Evolutionary conservation across 345 rosid genomes (phyloP).

Genomic region (Limnanthes douglasii): DNA sequence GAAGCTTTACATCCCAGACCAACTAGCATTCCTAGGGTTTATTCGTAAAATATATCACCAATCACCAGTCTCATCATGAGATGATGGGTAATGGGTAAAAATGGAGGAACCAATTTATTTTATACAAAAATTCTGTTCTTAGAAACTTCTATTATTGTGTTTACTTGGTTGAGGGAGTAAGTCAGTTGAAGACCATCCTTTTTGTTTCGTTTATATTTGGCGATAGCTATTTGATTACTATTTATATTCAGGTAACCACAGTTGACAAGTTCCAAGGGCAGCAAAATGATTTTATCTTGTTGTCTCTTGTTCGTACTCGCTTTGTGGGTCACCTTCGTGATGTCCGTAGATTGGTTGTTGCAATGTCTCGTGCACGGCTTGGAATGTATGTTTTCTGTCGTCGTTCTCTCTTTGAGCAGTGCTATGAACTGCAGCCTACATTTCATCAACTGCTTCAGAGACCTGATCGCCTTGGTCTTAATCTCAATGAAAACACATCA

Average conservation of each 20-base stretch:
- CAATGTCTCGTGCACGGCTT: conserved; percentile 98
- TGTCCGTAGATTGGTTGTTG: conserved; percentile 90
- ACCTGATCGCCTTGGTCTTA: conserved; percentile 66
- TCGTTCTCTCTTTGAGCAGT: conserved; percentile 84
- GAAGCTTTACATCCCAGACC: too few species aligned
- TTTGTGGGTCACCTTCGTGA: conserved; percentile 98
- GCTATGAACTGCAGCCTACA: conserved; percentile 95
- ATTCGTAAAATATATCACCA: too few species aligned
- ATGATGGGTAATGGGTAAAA: too few species aligned
- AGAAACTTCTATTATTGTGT: too few species aligned
- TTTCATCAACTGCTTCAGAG: conserved; percentile 66
- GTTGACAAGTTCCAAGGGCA: conserved; percentile 99
- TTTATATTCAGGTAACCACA: conserved; percentile 56
- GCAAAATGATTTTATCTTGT: conserved; percentile 85
- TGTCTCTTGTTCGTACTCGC: conserved; percentile 91
- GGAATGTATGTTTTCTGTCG: conserved; percentile 87
- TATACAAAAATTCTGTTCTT: too few species aligned
- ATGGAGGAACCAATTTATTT: too few species aligned
- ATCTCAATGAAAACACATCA: conserved; percentile 39
- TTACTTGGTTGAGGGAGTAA: too few species aligned
- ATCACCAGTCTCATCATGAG: too few species aligned
- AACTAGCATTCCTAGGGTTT: too few species aligned
- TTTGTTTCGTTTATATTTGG: background rate
- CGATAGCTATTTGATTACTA: background rate
- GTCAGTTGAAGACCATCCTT: background rate